Evolutionary conservation across 2,329 filamentous ascomycete species (phyloP).

Genomic region (Chrysoporthe deuterocubensis): DNA sequence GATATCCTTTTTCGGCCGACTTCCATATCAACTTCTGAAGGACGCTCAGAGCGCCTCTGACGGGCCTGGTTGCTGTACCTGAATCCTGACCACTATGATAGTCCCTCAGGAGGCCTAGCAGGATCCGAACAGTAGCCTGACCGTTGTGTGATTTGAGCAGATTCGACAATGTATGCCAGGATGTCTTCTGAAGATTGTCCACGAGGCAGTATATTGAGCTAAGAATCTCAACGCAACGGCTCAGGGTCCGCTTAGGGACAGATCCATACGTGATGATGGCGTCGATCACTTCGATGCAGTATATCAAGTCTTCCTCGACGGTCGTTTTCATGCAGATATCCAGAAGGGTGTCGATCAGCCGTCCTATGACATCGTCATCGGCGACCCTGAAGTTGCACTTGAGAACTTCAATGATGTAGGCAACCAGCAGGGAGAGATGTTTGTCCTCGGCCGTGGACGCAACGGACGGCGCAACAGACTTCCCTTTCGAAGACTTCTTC

Average conservation of each 20-base stretch:
- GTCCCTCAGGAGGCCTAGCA: constrained; percentile 64
- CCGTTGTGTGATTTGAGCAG: constrained; percentile 76
- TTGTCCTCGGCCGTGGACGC: constrained; percentile 58
- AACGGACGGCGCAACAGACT: constrained; percentile 33
- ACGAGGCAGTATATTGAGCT: constrained; percentile 74
- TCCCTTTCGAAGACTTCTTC: constrained; percentile 45
- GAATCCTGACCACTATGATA: constrained; percentile 51
- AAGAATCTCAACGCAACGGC: constrained; percentile 70
- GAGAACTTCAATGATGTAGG: constrained; percentile 68
- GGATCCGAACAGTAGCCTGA: constrained; percentile 67
- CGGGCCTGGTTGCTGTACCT: constrained; percentile 58
- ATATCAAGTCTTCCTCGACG: constrained; percentile 65
- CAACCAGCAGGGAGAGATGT: constrained; percentile 67
- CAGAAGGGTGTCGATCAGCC: constrained; percentile 65
- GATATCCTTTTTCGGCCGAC: constrained; percentile 62
- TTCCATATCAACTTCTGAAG: constrained; percentile 66
- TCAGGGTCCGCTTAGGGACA: constrained; percentile 66
- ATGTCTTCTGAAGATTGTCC: constrained; percentile 59
- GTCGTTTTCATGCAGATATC: constrained; percentile 71
- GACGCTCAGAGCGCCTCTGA: constrained; percentile 66
- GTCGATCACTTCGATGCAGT: constrained; percentile 71
- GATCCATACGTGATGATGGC: constrained; percentile 73
- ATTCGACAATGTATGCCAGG: constrained; percentile 73
- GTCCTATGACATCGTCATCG: constrained; percentile 62
- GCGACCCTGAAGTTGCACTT: constrained; percentile 77